Percentiles rank a stretch among this genome's conserved stretches.
These are phyloP conservation scores for Hericium coralloides DNA, from an alignment of 768 basidiomycete genomes.

Conservation along the genomic window DNA sequence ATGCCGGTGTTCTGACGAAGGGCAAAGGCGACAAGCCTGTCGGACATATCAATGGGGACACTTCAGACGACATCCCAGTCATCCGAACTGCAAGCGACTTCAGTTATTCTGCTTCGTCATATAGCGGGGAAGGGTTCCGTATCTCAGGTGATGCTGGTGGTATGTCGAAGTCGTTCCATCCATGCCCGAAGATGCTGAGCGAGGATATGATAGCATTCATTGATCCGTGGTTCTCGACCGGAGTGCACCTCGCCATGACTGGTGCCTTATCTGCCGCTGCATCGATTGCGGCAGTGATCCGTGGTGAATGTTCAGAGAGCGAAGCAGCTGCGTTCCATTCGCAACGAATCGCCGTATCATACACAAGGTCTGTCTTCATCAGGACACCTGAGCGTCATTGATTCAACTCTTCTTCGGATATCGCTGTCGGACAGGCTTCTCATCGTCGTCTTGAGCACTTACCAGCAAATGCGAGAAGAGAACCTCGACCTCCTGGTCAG, in stretches of 20 bases:
- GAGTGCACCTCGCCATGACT: slow-evolving; percentile 43
- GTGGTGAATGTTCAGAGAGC: slow-evolving; percentile 36
- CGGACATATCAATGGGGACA: too few species aligned
- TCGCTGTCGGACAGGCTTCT: slow-evolving; percentile 8
- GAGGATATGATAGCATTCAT: slow-evolving; percentile 30
- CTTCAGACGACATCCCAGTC: neutral
- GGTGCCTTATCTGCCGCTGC: slow-evolving; percentile 38
- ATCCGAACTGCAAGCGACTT: slow-evolving; percentile 27
- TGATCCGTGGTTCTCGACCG: slow-evolving; percentile 56
- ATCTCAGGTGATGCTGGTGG: slow-evolving; percentile 31
- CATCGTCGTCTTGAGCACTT: slow-evolving; percentile 26
- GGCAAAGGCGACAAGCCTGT: neutral
- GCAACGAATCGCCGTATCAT: slow-evolving; percentile 32
- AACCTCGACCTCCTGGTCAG: slow-evolving; percentile 25
- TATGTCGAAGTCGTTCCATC: neutral
- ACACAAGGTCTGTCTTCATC: slow-evolving; percentile 35
- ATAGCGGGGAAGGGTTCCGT: slow-evolving; percentile 25
- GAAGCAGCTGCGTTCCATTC: slow-evolving; percentile 34
- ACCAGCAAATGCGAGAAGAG: slow-evolving; percentile 34
- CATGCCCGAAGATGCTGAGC: neutral
- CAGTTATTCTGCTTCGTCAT: slow-evolving; percentile 25
- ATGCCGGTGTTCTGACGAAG: slow-evolving; percentile 5
- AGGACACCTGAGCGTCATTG: too few species aligned
- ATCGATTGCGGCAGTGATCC: slow-evolving; percentile 38
- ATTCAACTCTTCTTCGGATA: too few species aligned